phyloP scores from a whole-genome alignment of 805 yeast genomes.

The Candida adriatica region DNA sequence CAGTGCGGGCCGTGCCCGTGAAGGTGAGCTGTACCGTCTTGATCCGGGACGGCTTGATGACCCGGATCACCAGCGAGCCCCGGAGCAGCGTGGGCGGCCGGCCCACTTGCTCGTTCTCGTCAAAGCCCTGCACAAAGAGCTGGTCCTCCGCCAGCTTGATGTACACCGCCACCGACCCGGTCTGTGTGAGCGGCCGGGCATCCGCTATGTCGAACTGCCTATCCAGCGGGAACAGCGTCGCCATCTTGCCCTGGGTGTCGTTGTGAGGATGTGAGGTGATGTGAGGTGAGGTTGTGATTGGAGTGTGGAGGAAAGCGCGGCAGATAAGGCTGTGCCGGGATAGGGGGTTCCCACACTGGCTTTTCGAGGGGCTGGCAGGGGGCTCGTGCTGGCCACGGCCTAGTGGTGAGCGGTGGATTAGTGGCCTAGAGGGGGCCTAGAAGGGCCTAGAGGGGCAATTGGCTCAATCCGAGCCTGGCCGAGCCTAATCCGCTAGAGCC shows the following conservation, averaged over 20 bases:
- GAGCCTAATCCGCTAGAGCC: too few species aligned
- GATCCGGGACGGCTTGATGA: constrained; percentile 65
- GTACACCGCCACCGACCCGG: constrained; percentile 63
- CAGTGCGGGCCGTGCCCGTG: constrained; percentile 69
- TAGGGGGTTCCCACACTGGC: too few species aligned
- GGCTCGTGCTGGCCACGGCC: too few species aligned
- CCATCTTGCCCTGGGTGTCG: too few species aligned
- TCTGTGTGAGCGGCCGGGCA: constrained; percentile 47
- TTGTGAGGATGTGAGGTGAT: neutral
- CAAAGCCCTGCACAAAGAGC: constrained; percentile 78
- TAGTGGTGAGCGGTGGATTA: too few species aligned
- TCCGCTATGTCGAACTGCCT: constrained; percentile 38
- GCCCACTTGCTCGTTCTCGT: constrained; percentile 50
- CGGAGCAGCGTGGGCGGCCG: constrained; percentile 76
- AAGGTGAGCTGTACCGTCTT: constrained; percentile 56
- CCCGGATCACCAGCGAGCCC: constrained; percentile 67
- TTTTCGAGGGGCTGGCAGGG: too few species aligned
- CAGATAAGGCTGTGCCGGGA: too few species aligned
- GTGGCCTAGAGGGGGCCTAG: too few species aligned
- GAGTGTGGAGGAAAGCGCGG: too few species aligned
- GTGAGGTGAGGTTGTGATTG: neutral
- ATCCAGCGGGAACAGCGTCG: constrained; percentile 45
- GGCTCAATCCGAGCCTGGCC: too few species aligned
- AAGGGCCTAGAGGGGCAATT: too few species aligned
- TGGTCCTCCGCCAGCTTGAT: constrained; percentile 74